Percentiles rank a stretch among this genome's conserved stretches.
Conservation (phyloP, 306 rosid species). For the Rosa persica region DNA sequence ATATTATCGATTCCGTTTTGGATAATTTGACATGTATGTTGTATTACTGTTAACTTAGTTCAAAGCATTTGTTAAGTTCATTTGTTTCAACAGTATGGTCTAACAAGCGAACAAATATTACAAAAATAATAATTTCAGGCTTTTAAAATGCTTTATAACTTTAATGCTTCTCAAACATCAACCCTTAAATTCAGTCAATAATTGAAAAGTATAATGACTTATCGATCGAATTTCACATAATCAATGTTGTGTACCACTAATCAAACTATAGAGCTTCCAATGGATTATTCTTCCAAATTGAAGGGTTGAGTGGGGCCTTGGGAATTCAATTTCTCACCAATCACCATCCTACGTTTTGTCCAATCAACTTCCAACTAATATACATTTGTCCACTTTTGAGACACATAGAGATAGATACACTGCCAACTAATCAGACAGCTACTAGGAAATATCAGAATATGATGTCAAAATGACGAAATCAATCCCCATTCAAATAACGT, state of each 20-base stretch:
- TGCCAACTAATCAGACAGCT: slow-evolving; percentile 8
- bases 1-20: too few relatives aligned
- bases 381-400: slow-evolving; percentile 27
- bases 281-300: background rate
- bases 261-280: background rate
- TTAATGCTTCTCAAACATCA: rapidly evolving
- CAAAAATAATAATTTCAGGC: background rate
- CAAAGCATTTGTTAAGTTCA: too few relatives aligned
- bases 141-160: too few relatives aligned
- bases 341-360: slow-evolving; percentile 41
- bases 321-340: slow-evolving; percentile 26
- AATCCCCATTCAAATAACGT: background rate
- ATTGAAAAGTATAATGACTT: background rate
- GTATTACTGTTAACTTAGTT: background rate
- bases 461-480: background rate
- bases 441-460: background rate
- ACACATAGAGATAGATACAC: slow-evolving; percentile 22
- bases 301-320: slow-evolving; percentile 29
- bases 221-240: background rate
- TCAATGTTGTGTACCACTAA: background rate
- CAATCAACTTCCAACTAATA: slow-evolving; percentile 30
- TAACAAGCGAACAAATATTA: background rate
- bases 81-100: too few relatives aligned
- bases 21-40: background rate
- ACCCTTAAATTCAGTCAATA: too few relatives aligned